Evolutionary conservation across 768 basidiomycete genomes (phyloP), one percentile per base, ranked within the genome.

Genomic region (Strobilomyces dryophilus): DNA sequence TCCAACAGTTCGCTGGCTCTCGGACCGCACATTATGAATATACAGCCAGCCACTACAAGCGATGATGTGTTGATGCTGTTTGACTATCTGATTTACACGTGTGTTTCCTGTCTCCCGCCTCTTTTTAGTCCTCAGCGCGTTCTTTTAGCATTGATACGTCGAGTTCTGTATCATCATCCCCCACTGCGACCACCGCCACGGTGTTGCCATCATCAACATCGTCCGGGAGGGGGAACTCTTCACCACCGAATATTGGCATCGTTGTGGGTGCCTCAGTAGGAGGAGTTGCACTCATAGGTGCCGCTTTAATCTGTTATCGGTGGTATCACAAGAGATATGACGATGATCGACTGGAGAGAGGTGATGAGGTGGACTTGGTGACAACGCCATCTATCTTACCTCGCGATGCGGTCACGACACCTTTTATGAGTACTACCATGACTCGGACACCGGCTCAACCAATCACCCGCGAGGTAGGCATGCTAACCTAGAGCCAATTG

Each of bases 81-180:
- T 11, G 60, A 62, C 21, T 62, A 62, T 42, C 21, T 59, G 4
- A 43, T 63, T 39, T 62, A 63, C 24, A 60, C 53, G 58, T 61
- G 31, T 2, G 59, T 51, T 18, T 20, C 18, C 12, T 27, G 8
- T 18, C 12, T 55, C n/a, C 18, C 7, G 17, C 21, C 12, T 15
- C 31, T 10, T 20, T 10, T 1, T 8, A 2, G n/a, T 18, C 12
- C 17, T 14, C 32, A 10, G 11, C 4, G 0, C 29, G 3, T 40
- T 46, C n/a, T 9, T 2, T 27, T 47, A 61, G 60, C 18, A 54
- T 21, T 32, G 40, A 53, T 21, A 27, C 26, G 7, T 39, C 54
- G 27, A 45, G 21, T 24, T 20, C 47, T 18, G 10, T 8, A 9
- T 36, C 52, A 3, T 8, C 43, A 15, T 31, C 40, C 18, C 1